Evolutionary conservation across 176 grass and related monocot genomes (phyloP).

Genomic region (Oryza punctata): DNA sequence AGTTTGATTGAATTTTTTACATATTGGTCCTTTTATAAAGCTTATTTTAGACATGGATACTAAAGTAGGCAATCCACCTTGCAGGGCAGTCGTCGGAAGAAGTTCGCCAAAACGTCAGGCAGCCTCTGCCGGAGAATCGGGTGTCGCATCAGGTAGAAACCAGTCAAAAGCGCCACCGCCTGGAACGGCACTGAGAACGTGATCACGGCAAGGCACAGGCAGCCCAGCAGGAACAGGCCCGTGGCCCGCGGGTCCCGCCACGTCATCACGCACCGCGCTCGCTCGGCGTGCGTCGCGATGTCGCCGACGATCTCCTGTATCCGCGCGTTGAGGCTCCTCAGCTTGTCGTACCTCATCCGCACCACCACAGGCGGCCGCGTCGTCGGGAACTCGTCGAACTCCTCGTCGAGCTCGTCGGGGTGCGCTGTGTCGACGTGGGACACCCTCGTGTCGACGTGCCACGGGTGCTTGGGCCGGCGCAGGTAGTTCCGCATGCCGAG

Average conservation of each 20-base stretch:
- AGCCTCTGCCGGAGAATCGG: constrained; percentile 56
- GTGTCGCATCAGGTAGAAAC: constrained; percentile 78
- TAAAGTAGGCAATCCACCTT: constrained; percentile 73
- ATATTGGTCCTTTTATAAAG: not conserved
- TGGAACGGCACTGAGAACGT: constrained; percentile 64
- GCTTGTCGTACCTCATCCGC: constrained; percentile 78
- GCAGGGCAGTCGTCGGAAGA: constrained; percentile 70
- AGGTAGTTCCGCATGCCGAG: constrained; percentile 67
- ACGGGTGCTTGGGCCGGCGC: constrained; percentile 55
- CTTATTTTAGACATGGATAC: not conserved
- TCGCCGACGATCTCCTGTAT: constrained; percentile 81
- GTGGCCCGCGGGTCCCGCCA: constrained; percentile 80
- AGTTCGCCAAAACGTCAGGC: constrained; percentile 61
- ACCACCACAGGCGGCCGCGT: constrained; percentile 54
- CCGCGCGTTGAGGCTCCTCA: constrained; percentile 64
- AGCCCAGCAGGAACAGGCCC: constrained; percentile 53
- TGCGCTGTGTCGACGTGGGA: constrained; percentile 60
- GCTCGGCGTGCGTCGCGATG: constrained; percentile 63
- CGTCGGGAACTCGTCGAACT: constrained; percentile 85
- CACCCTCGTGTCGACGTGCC: constrained; percentile 75
- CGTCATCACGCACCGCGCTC: constrained; percentile 44
- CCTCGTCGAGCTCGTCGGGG: constrained; percentile 82
- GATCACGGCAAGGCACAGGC: constrained; percentile 47
- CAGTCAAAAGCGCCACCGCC: constrained; percentile 56
- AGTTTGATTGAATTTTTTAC: not conserved